phyloP scores from a whole-genome alignment of 306 rosid genomes.

The Castanea sativa region DNA sequence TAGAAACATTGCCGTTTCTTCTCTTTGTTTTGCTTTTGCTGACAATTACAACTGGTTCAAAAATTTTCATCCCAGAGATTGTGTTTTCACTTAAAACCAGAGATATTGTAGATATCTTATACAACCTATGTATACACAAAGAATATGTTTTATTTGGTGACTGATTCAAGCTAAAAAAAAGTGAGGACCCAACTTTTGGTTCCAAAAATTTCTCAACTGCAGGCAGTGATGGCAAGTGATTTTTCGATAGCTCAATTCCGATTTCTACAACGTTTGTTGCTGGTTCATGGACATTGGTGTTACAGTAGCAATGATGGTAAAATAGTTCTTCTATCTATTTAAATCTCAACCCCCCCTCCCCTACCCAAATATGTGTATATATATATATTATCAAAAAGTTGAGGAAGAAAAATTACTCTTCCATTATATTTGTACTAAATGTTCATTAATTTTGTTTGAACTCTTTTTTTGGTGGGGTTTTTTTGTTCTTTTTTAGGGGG shows the following conservation, averaged over 20 bases:
- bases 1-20: background rate
- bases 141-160: background rate
- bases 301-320: conserved; percentile 93
- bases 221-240: conserved; percentile 98
- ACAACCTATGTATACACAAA: no score
- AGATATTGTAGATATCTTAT: background rate
- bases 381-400: background rate
- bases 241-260: conserved; percentile 75
- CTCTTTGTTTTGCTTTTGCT: background rate
- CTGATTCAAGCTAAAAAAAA: background rate
- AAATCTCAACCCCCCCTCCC: background rate
- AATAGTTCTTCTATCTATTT: conserved; percentile 23
- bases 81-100: background rate
- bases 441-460: background rate
- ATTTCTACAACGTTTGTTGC: conserved; percentile 76
- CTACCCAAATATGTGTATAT: background rate
- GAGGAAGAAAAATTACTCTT: background rate
- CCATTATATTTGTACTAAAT: background rate
- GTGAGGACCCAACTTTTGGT: conserved; percentile 13
- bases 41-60: background rate
- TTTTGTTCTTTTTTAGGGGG: no score
- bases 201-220: conserved; percentile 21
- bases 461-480: background rate
- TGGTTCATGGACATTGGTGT: conserved; percentile 97
- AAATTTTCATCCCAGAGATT: background rate